A percentile compares a stretch with the other conserved stretches of the same genome.
phyloP scores from a whole-genome alignment of 2,329 filamentous ascomycete species.

The Eutypella sp. region DNA sequence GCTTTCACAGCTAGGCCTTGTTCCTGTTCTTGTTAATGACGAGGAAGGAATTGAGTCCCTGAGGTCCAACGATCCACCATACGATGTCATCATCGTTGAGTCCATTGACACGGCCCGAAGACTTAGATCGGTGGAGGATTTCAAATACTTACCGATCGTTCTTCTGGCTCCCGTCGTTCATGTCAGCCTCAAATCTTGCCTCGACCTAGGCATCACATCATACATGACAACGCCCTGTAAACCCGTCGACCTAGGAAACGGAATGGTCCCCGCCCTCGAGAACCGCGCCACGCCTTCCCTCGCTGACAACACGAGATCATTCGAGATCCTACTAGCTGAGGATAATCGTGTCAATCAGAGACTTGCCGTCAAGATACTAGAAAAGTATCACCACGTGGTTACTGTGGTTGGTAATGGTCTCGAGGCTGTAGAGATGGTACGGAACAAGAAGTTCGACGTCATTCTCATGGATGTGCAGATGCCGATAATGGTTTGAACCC shows the following conservation, averaged over 20 bases:
- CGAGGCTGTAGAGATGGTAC: conserved; percentile 88
- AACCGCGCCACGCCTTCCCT: conserved; percentile 86
- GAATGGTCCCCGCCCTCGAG: conserved; percentile 91
- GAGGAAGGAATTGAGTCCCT: conserved; percentile 59
- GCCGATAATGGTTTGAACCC: conserved; percentile 84
- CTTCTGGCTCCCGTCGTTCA: conserved; percentile 84
- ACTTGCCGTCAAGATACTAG: conserved; percentile 90
- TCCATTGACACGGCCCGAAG: conserved; percentile 85
- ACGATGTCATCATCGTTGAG: conserved; percentile 94
- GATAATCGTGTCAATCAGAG: conserved; percentile 98
- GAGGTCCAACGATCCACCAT: conserved; percentile 58
- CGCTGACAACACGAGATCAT: conserved; percentile 89
- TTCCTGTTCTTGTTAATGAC: conserved; percentile 80
- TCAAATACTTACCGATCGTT: conserved; percentile 97
- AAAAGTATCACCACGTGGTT: conserved; percentile 91
- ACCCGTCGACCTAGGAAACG: conserved; percentile 90
- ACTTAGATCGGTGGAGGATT: conserved; percentile 82
- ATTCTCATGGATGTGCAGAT: conserved; percentile 99
- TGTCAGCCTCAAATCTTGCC: conserved; percentile 85
- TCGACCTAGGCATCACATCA: conserved; percentile 95
- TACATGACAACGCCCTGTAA: conserved; percentile 98
- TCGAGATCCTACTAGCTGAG: conserved; percentile 91
- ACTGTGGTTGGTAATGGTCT: conserved; percentile 93
- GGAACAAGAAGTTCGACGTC: conserved; percentile 88
- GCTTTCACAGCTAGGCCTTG: conserved; percentile 72